Evolutionary conservation across 2,329 filamentous ascomycete species (phyloP).

Genomic region (Madurella mycetomatis): DNA sequence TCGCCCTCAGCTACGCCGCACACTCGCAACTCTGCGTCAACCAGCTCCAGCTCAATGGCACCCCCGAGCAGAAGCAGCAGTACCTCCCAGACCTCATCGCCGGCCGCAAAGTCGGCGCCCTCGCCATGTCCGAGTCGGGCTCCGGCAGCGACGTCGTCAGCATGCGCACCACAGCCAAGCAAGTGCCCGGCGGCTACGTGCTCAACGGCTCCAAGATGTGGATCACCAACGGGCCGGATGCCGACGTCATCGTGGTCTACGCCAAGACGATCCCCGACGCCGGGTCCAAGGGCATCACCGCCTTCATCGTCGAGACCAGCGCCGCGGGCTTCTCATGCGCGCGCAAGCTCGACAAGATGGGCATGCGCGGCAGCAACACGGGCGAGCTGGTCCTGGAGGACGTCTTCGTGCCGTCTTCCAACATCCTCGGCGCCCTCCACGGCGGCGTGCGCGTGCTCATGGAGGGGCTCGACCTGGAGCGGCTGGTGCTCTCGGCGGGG

Average conservation of each 20-base stretch:
- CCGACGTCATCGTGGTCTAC: constrained; percentile 92
- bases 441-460: constrained; percentile 86
- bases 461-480: constrained; percentile 92
- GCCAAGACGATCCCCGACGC: constrained; percentile 83
- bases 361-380: constrained; percentile 95
- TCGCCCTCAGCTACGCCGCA: constrained; percentile 88
- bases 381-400: constrained; percentile 88
- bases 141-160: constrained; percentile 91
- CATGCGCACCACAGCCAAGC: constrained; percentile 83
- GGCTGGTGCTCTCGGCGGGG: constrained; percentile 84
- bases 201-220: constrained; percentile 96
- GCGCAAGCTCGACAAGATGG: constrained; percentile 93
- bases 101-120: constrained; percentile 74
- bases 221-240: constrained; percentile 97
- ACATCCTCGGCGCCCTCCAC: constrained; percentile 76
- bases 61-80: constrained; percentile 68
- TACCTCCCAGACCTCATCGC: constrained; percentile 78
- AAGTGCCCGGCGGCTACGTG: constrained; percentile 77
- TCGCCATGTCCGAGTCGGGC: constrained; percentile 93
- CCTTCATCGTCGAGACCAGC: constrained; percentile 77
- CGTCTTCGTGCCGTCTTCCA: constrained; percentile 80
- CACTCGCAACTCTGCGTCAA: constrained; percentile 97
- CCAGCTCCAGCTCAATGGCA: constrained; percentile 88
- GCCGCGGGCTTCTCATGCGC: constrained; percentile 79
- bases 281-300: constrained; percentile 87